Evolutionary conservation across 306 rosid genomes (phyloP).

Genomic region (Cicer judaicum): DNA sequence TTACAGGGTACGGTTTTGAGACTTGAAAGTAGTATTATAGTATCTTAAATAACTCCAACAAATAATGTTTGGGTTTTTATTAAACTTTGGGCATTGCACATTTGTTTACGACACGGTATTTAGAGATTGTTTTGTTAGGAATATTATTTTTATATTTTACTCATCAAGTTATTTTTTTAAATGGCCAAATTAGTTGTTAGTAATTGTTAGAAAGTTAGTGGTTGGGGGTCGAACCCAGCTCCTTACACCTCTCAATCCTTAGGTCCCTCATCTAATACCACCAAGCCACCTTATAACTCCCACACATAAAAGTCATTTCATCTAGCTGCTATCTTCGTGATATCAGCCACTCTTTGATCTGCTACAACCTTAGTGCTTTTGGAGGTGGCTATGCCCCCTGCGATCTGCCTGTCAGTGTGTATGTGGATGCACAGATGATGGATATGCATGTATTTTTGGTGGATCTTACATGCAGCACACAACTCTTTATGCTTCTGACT

Average conservation of each 20-base stretch:
- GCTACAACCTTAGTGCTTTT: not conserved
- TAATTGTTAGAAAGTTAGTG: no score
- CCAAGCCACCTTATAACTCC: no score
- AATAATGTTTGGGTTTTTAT: not conserved
- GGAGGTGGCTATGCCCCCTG: not conserved
- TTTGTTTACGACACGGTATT: not conserved
- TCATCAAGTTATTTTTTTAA: not conserved
- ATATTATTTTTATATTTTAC: not conserved
- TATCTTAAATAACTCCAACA: not conserved
- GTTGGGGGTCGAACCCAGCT: no score
- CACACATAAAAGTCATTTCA: not conserved
- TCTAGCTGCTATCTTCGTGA: not conserved
- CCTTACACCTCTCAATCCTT: no score
- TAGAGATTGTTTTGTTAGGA: not conserved
- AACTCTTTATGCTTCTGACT: conserved; percentile 5
- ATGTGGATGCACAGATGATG: conserved; percentile 1
- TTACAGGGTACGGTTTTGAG: not conserved
- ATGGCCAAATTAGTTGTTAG: no score
- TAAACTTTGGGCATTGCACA: not conserved
- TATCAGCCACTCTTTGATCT: not conserved
- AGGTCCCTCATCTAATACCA: no score
- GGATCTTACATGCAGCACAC: not conserved
- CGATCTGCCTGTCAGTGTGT: not conserved
- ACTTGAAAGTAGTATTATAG: not conserved
- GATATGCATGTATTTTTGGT: not conserved